Evolutionary conservation across 75 land plant genomes (phyloP).

Genomic region (Cupressus sempervirens): DNA sequence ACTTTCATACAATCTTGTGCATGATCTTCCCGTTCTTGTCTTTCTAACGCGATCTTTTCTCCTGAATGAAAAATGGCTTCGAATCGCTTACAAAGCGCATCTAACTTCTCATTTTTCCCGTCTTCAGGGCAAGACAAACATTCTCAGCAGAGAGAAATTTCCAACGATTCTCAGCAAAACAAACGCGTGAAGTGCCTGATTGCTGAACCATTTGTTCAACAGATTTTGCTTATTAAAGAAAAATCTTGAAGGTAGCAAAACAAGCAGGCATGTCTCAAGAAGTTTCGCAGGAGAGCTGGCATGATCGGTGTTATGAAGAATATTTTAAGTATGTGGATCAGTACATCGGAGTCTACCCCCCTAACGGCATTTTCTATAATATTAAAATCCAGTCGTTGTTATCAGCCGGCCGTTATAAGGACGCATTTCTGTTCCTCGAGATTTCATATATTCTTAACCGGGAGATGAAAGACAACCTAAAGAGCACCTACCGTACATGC

Average conservation of each 20-base stretch:
- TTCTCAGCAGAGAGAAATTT: too few species aligned
- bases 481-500: background rate
- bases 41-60: too few species aligned
- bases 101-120: background rate
- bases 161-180: too few species aligned
- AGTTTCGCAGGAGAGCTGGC: background rate
- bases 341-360: background rate
- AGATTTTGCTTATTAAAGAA: too few species aligned
- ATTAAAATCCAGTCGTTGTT: slow-evolving; percentile 37
- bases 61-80: background rate
- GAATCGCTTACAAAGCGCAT: too few species aligned
- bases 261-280: background rate
- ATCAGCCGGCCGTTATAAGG: slow-evolving; percentile 49
- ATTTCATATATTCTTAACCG: background rate
- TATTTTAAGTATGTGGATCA: slow-evolving; percentile 16
- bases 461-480: background rate
- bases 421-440: slow-evolving; percentile 51
- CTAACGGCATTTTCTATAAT: slow-evolving; percentile 13
- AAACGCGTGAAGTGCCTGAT: too few species aligned
- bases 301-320: background rate
- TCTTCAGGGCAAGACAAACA: too few species aligned
- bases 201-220: too few species aligned
- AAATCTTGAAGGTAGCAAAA: too few species aligned
- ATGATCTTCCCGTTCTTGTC: too few species aligned
- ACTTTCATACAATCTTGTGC: too few species aligned